These are phyloP conservation scores for Chaetomium cochliodes DNA, from an alignment of 495 filamentous ascomycete species.

Conservation along the genomic window DNA sequence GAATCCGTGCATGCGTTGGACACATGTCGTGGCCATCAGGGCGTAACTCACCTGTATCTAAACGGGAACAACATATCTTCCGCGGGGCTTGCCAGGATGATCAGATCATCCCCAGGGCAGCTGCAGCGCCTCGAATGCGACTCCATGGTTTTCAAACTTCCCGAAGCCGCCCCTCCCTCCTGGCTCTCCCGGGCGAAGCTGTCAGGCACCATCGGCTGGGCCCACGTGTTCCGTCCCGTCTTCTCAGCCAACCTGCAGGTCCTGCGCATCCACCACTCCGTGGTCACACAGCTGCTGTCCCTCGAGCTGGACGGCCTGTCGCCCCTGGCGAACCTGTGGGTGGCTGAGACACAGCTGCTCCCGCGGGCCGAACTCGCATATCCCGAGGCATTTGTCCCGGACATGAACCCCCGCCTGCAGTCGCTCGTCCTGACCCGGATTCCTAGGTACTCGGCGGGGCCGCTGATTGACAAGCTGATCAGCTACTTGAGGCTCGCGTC, in stretches of 20 bases:
- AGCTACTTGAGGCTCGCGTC: conserved; percentile 41
- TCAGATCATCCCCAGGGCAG: conserved; percentile 37
- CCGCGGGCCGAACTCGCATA: conserved; percentile 40
- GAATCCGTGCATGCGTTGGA: conserved; percentile 23
- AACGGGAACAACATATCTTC: conserved; percentile 40
- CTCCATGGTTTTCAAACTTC: conserved; percentile 24
- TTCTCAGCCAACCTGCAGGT: conserved; percentile 45
- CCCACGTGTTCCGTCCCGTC: conserved; percentile 47
- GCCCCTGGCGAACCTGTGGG: conserved; percentile 29
- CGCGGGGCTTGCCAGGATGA: conserved; percentile 32
- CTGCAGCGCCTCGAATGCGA: conserved; percentile 49
- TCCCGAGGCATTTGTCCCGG: conserved; percentile 43
- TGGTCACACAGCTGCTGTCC: conserved; percentile 46
- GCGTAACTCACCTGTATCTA: conserved; percentile 47
- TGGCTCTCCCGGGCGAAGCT: conserved; percentile 30
- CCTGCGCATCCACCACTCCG: conserved; percentile 49
- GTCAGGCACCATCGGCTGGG: conserved; percentile 37
- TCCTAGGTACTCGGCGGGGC: conserved; percentile 43
- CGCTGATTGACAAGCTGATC: conserved; percentile 38
- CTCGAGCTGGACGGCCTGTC: conserved; percentile 30
- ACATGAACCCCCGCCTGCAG: conserved; percentile 47
- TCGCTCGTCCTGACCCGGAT: conserved; percentile 43
- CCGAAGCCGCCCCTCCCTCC: conserved; percentile 1
- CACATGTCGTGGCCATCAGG: conserved; percentile 26
- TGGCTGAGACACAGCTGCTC: conserved; percentile 42